A percentile compares a stretch with the other conserved stretches of the same genome.
Conservation (phyloP, 1,284 basidiomycete genomes). For the Naganishia sp. region DNA sequence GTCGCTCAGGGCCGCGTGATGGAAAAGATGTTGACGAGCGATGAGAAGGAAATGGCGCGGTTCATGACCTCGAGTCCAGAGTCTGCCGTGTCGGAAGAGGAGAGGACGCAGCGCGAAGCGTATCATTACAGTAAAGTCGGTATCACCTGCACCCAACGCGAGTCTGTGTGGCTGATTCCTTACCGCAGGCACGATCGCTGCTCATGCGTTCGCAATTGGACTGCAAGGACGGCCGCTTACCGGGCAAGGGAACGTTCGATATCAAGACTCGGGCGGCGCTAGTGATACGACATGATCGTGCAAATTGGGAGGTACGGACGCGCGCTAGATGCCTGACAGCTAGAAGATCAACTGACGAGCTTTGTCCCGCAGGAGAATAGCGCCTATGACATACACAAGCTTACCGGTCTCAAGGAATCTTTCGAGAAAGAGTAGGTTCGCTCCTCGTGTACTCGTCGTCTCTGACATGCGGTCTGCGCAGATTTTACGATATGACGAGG, state of each 20-base stretch:
- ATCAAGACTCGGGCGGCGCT: constrained; percentile 90
- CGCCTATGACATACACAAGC: constrained; percentile 69
- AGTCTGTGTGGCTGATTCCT: background rate
- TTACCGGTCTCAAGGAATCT: constrained; percentile 67
- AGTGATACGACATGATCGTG: constrained; percentile 79
- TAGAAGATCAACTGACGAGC: background rate
- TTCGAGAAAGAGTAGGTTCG: constrained; percentile 70
- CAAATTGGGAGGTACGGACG: constrained; percentile 71
- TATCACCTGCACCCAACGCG: constrained; percentile 3
- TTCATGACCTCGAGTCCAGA: constrained; percentile 61
- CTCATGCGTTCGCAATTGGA: constrained; percentile 96
- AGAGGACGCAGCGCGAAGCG: constrained; percentile 62
- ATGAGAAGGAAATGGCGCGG: constrained; percentile 65
- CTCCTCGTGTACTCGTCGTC: background rate
- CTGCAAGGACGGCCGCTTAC: constrained; percentile 75
- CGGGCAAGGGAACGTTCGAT: constrained; percentile 89
- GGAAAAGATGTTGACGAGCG: constrained; percentile 81
- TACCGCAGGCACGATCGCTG: constrained; percentile 66
- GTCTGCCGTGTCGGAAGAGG: constrained; percentile 48
- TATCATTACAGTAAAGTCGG: constrained; percentile 79
- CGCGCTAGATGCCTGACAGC: background rate
- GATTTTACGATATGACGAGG: constrained; percentile 85
- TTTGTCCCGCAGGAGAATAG: constrained; percentile 62
- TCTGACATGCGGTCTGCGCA: constrained; percentile 25
- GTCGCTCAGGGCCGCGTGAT: constrained; percentile 72